Evolutionary conservation across 169 alveolate genomes (phyloP).

Genomic region (Plasmodium yoelii): DNA sequence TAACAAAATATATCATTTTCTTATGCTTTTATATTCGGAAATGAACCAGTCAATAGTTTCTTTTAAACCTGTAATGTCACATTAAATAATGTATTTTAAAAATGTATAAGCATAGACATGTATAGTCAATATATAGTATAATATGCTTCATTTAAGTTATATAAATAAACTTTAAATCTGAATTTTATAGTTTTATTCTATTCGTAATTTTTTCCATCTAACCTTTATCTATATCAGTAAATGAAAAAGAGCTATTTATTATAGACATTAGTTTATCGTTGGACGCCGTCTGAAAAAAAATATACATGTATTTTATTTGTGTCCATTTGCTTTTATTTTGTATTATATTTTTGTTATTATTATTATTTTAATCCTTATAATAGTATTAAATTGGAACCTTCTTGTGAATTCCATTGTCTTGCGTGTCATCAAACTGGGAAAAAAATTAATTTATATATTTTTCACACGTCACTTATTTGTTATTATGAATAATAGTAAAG

Average conservation of each 20-base stretch:
- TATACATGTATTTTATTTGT: neutral
- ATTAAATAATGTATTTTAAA: constrained; percentile 6
- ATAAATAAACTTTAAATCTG: neutral
- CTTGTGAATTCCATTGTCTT: constrained; percentile 71
- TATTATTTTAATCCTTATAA: neutral
- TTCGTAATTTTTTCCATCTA: neutral
- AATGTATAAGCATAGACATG: constrained; percentile 1
- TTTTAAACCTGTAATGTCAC: constrained; percentile 37
- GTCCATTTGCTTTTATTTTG: neutral
- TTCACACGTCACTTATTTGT: neutral
- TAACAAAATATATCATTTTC: constrained; percentile 20
- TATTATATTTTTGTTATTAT: neutral
- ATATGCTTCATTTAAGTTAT: constrained; percentile 1
- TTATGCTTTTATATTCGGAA: constrained; percentile 34
- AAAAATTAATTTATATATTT: neutral
- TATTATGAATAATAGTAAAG: neutral
- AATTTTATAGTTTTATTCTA: constrained; percentile 7
- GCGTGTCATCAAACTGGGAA: constrained; percentile 44
- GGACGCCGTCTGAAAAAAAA: constrained; percentile 58
- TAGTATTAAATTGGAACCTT: constrained; percentile 54
- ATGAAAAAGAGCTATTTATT: constrained; percentile 37
- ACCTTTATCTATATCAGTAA: constrained; percentile 65
- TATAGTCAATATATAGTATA: neutral
- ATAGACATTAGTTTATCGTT: constrained; percentile 55
- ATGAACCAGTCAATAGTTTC: constrained; percentile 73